Evolutionary conservation across 73 alveolate genomes (phyloP), one percentile per base, ranked within the genome.

Genomic region (Paramecium sexaurelia): DNA sequence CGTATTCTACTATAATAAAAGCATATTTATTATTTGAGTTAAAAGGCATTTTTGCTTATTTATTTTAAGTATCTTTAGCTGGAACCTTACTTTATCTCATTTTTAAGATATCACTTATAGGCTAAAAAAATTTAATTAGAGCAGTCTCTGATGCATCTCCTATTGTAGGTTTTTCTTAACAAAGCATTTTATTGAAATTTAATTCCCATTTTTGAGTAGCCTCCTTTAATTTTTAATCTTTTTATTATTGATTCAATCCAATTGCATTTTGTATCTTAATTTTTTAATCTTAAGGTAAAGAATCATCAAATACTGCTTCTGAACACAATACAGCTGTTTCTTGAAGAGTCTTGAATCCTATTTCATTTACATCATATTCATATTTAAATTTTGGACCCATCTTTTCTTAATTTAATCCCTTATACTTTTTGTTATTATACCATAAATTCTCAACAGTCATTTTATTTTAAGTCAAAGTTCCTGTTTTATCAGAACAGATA

Each of bases 141-240:
- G 99, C 99, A 66, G 96, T 90, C 89, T 98, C 99, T 55, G 98
- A 94, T 5, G 98, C 99, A 95, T 95, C 98, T 6, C 99, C 98
- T 11, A 78, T 88, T 36, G 98, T 93, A 66, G 85, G 73, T 55
- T 84, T 68, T 1, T 75, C 87, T 37, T 40, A 20, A 22, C 75
- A 87, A 22, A 39, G 84, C 43, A 87, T 29, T 32, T 87, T 55
- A 19, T 6, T 55, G 6, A 51, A 43, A 75, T 67, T 57, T 24
- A 5, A n/a, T 51, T 29, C 92, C 86, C 88, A 43, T 45, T 55
- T 78, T 37, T 51, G 29, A 7, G 55, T 85, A 0, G 69, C 78
- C 55, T 85, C 69, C 13, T 85, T 56, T 45, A 56, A 45, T 85
- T 24, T 61, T 51, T 36, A 17, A 22, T 85, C 69, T 17, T 85